A percentile compares a stretch with the other conserved stretches of the same genome.
phyloP scores from a whole-genome alignment of 1,284 basidiomycete genomes.

The Apiotrichum gracile region DNA sequence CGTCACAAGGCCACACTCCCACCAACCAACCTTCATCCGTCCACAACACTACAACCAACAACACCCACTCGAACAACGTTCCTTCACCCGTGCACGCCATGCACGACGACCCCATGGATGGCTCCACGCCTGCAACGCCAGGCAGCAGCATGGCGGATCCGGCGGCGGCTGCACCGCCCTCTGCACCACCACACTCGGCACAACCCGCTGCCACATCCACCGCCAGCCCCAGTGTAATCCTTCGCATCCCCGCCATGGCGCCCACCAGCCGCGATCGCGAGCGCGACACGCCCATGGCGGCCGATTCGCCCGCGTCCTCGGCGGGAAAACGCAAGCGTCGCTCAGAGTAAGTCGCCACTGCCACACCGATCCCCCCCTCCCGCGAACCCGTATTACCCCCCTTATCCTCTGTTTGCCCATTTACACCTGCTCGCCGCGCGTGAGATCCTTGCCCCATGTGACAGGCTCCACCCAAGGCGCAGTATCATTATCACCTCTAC shows the following conservation, averaged over 20 bases:
- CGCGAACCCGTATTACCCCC: not conserved
- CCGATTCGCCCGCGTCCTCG: not conserved
- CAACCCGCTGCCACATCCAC: not conserved
- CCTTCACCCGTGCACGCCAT: not conserved
- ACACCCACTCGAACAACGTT: not conserved
- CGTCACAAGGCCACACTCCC: not conserved
- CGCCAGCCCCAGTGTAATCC: conserved; percentile 1
- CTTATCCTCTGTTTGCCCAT: not conserved
- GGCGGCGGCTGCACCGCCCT: not conserved
- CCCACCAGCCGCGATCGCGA: not conserved
- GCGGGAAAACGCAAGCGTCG: conserved; percentile 19
- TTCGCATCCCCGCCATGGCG: conserved; percentile 8
- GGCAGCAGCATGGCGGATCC: not conserved
- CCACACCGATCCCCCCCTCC: conserved; percentile 1
- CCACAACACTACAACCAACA: not conserved
- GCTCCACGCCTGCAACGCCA: not conserved
- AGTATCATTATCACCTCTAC: too few relatives aligned
- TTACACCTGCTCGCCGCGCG: not conserved
- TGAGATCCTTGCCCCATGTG: too few relatives aligned
- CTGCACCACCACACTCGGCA: not conserved
- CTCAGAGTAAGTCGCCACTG: conserved; percentile 12
- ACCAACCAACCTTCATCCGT: not conserved
- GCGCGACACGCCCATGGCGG: not conserved
- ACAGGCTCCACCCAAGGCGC: too few relatives aligned
- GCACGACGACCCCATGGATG: conserved; percentile 7